phyloP scores from a whole-genome alignment of 2,329 filamentous ascomycete species.

The Triangularia verruculosa region DNA sequence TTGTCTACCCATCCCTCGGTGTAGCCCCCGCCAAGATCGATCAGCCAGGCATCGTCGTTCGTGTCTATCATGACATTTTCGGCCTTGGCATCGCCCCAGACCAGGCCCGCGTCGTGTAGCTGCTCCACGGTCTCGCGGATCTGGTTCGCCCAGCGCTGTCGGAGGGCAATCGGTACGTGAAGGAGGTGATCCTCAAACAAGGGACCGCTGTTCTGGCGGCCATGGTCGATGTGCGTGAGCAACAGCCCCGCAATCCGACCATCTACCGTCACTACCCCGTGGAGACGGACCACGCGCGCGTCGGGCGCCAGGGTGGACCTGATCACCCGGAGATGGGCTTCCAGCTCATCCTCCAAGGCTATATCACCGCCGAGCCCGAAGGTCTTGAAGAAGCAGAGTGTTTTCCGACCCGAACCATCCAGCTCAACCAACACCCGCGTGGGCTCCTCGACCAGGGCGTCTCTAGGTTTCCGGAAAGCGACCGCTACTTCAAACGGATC shows the following conservation, averaged over 20 bases:
- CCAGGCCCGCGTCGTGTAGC: slow-evolving; percentile 30
- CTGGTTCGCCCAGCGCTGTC: slow-evolving; percentile 24
- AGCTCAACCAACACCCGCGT: slow-evolving; percentile 14
- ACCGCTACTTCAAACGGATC: slow-evolving; percentile 16
- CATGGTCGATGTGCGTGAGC: slow-evolving; percentile 12
- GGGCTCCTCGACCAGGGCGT: slow-evolving; percentile 10
- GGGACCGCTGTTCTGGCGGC: slow-evolving; percentile 8
- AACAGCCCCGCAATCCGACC: slow-evolving; percentile 13
- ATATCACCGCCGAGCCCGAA: slow-evolving; percentile 7
- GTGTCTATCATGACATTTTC: slow-evolving; percentile 39
- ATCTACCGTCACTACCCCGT: slow-evolving; percentile 2
- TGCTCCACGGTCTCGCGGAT: slow-evolving; percentile 28
- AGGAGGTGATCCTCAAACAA: slow-evolving; percentile 7
- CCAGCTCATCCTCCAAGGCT: slow-evolving; percentile 6
- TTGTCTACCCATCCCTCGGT: slow-evolving; percentile 41
- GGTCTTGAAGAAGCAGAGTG: slow-evolving; percentile 16
- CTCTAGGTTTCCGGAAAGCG: slow-evolving; percentile 10
- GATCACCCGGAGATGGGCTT: slow-evolving; percentile 12
- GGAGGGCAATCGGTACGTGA: slow-evolving; percentile 12
- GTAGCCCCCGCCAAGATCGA: slow-evolving; percentile 40
- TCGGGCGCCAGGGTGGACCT: slow-evolving; percentile 11
- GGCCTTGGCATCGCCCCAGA: slow-evolving; percentile 35
- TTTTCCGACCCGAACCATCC: slow-evolving; percentile 13
- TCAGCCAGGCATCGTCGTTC: slow-evolving; percentile 37
- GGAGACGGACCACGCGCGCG: slow-evolving; percentile 16